Conservation (phyloP, 108 stramenopile genomes). For the Fistulifera pelliculosa region DNA sequence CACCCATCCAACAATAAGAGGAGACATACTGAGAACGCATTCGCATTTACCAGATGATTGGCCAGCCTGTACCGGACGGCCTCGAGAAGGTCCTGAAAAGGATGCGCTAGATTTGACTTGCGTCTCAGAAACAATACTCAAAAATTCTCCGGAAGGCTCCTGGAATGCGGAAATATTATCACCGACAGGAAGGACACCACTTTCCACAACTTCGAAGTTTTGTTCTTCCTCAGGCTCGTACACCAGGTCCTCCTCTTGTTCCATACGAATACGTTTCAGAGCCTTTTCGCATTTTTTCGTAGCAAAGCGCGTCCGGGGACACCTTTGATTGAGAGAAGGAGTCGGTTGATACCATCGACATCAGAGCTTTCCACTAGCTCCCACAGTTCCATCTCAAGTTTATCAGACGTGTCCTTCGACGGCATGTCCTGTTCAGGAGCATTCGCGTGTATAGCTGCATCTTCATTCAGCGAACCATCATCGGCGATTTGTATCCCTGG, state of each 20-base stretch:
- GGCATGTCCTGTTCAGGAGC: background rate
- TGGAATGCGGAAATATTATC: constrained; percentile 1
- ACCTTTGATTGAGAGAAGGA: constrained; percentile 67
- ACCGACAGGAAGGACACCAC: background rate
- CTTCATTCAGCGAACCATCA: background rate
- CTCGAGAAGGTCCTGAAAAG: constrained; percentile 19
- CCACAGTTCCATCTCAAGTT: constrained; percentile 33
- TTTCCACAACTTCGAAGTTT: background rate
- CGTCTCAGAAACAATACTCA: constrained; percentile 16
- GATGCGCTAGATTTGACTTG: constrained; percentile 13
- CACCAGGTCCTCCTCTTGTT: constrained; percentile 7
- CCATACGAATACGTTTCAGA: constrained; percentile 52
- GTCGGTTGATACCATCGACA: constrained; percentile 59
- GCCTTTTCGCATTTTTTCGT: constrained; percentile 90
- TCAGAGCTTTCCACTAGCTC: constrained; percentile 46
- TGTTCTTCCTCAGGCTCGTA: background rate
- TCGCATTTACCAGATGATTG: constrained; percentile 27
- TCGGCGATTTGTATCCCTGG: background rate
- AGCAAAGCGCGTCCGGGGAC: constrained; percentile 75
- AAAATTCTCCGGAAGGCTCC: constrained; percentile 1
- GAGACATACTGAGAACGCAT: constrained; percentile 59
- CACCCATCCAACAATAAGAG: constrained; percentile 79
- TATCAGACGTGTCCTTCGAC: constrained; percentile 11
- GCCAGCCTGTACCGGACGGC: constrained; percentile 3
- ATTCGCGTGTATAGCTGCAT: background rate